Conservation (phyloP, 768 basidiomycete species). For the Amanita fuliginea region DNA sequence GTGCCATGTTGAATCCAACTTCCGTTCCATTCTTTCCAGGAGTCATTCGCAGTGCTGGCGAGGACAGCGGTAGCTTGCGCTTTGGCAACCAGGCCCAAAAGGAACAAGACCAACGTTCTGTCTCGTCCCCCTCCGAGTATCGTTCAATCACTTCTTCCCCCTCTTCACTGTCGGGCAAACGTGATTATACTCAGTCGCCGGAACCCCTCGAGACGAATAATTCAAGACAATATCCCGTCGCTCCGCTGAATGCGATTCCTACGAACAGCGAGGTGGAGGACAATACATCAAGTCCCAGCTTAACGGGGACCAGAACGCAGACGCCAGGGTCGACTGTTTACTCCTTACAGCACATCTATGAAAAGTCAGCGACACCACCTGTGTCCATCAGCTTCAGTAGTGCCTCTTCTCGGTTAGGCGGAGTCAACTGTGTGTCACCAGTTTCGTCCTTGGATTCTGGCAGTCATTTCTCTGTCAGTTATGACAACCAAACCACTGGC, state of each 20-base stretch:
- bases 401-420: constrained; percentile 31
- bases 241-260: constrained; percentile 36
- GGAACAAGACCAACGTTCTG: constrained; percentile 36
- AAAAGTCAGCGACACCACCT: constrained; percentile 35
- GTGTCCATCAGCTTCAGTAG: constrained; percentile 23
- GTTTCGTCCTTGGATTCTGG: constrained; percentile 71
- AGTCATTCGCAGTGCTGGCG: constrained; percentile 43
- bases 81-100: constrained; percentile 37
- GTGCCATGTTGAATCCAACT: constrained; percentile 67
- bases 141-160: constrained; percentile 64
- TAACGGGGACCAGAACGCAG: constrained; percentile 10
- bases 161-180: constrained; percentile 37
- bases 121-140: constrained; percentile 52
- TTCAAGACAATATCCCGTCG: constrained; percentile 32
- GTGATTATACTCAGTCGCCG: constrained; percentile 25
- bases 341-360: constrained; percentile 24
- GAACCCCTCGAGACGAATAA: constrained; percentile 28
- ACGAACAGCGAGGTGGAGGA: constrained; percentile 41
- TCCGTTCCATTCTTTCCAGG: constrained; percentile 83
- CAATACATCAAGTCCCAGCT: constrained; percentile 23
- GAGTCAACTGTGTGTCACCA: constrained; percentile 57
- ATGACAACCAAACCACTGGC: constrained; percentile 32
- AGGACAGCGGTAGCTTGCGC: constrained; percentile 36
- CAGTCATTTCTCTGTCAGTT: constrained; percentile 43
- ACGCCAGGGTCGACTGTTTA: constrained; percentile 24